These are phyloP conservation scores for Cucurbita maxima DNA, from an alignment of 306 rosid genomes.

Conservation along the genomic window DNA sequence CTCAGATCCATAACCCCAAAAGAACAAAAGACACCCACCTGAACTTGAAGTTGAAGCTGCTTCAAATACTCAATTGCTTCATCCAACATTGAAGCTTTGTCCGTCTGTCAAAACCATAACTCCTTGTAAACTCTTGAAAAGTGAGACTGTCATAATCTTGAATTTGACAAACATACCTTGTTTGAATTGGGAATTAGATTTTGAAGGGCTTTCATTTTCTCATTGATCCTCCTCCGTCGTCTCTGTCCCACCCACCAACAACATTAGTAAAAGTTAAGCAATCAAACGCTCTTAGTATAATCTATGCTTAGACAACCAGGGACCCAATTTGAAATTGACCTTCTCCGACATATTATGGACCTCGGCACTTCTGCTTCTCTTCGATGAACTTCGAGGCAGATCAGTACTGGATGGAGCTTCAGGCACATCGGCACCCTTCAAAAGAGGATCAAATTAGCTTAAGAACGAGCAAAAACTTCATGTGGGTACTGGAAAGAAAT, in stretches of 20 bases:
- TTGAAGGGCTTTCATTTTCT: conserved; percentile 91
- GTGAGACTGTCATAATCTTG: neutral
- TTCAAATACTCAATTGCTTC: conserved; percentile 91
- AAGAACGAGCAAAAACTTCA: neutral
- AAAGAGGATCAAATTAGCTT: neutral
- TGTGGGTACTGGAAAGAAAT: neutral
- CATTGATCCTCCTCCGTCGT: conserved; percentile 84
- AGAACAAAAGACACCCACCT: conserved; percentile 26
- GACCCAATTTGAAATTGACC: conserved; percentile 23
- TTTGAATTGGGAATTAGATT: conserved; percentile 86
- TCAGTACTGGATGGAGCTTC: conserved; percentile 29
- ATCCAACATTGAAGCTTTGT: conserved; percentile 92
- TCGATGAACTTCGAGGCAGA: conserved; percentile 47
- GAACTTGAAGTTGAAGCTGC: conserved; percentile 97
- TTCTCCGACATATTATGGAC: conserved; percentile 92
- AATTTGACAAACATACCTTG: conserved; percentile 35
- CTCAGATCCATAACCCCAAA: neutral
- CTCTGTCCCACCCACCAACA: conserved; percentile 43
- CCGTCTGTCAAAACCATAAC: conserved; percentile 43
- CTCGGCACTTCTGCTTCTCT: conserved; percentile 84
- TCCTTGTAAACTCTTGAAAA: neutral
- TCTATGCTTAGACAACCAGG: neutral
- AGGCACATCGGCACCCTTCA: conserved; percentile 39
- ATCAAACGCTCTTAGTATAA: neutral
- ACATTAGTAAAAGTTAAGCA: conserved; percentile 9